phyloP scores from a whole-genome alignment of 2,329 filamentous ascomycete genomes.

The Ophiosphaerella herpotricha region DNA sequence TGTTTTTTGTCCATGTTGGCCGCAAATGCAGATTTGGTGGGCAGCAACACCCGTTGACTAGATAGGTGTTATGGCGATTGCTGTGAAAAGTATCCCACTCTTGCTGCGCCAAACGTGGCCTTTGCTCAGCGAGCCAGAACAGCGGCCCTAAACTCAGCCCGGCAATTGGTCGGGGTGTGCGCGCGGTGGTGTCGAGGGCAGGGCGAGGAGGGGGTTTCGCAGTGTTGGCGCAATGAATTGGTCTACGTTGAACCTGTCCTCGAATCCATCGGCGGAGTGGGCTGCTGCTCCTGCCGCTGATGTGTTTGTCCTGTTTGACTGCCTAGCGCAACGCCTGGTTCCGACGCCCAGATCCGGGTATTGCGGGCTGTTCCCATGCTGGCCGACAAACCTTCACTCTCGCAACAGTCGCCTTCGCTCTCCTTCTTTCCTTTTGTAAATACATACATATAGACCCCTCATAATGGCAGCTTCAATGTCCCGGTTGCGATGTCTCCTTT shows the following conservation, averaged over 20 bases:
- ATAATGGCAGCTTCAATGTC: conserved; percentile 41
- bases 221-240: conserved; percentile 31
- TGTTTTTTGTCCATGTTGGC: conserved; percentile 79
- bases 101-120: conserved; percentile 44
- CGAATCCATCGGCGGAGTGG: conserved; percentile 34
- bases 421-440: background rate
- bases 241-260: conserved; percentile 43
- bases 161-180: conserved; percentile 11
- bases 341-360: conserved; percentile 29
- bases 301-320: conserved; percentile 12
- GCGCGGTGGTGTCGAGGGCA: conserved; percentile 1
- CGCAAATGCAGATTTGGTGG: conserved; percentile 24
- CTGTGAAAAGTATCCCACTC: conserved; percentile 32
- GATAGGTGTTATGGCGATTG: background rate
- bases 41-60: conserved; percentile 20
- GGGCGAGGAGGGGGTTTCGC: conserved; percentile 9
- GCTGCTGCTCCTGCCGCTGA: conserved; percentile 20
- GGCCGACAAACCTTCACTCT: conserved; percentile 4
- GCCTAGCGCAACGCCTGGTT: conserved; percentile 3
- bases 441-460: background rate
- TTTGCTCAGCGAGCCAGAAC: conserved; percentile 22
- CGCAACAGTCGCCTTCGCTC: background rate
- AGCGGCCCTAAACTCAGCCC: conserved; percentile 11
- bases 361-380: conserved; percentile 9
- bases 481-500: conserved; percentile 38